Percentiles rank a stretch among this genome's conserved stretches.
phyloP scores from a whole-genome alignment of 2,329 filamentous ascomycete species.

The Neophaeococcomyces aloes region DNA sequence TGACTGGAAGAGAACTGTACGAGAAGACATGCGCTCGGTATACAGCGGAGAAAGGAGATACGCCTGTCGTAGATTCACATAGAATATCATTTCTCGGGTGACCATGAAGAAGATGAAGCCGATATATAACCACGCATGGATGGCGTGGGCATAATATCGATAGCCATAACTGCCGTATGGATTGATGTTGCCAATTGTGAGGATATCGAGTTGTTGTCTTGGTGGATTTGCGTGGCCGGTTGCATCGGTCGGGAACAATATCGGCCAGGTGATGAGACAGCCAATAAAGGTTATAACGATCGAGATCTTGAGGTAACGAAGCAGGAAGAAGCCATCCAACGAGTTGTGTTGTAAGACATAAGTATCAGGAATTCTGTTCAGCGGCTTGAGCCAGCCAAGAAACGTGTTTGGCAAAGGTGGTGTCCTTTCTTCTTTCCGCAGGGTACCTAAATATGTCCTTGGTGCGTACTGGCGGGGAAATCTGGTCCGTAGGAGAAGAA shows the following conservation, averaged over 20 bases:
- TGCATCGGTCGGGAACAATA: conserved; percentile 79
- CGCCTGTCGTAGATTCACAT: conserved; percentile 84
- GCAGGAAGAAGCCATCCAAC: conserved; percentile 80
- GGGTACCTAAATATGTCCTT: conserved; percentile 43
- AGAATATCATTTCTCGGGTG: conserved; percentile 79
- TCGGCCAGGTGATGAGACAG: conserved; percentile 72
- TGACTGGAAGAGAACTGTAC: conserved; percentile 79
- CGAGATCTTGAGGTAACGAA: conserved; percentile 75
- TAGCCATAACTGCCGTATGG: conserved; percentile 43
- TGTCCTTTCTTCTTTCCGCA: conserved; percentile 46
- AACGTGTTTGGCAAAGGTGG: conserved; percentile 50
- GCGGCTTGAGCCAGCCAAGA: conserved; percentile 57
- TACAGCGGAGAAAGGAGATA: conserved; percentile 80
- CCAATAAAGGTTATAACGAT: conserved; percentile 74
- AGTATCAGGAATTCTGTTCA: conserved; percentile 59
- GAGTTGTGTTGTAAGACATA: conserved; percentile 84
- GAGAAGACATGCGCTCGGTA: conserved; percentile 73
- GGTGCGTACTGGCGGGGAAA: conserved; percentile 45
- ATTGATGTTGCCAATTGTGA: conserved; percentile 67
- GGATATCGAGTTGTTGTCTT: conserved; percentile 55
- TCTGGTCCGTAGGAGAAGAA: conserved; percentile 41
- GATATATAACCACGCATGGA: conserved; percentile 72
- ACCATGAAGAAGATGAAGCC: conserved; percentile 80
- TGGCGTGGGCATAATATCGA: conserved; percentile 71
- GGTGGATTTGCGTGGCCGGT: conserved; percentile 57